Evolutionary conservation across 1,284 basidiomycete species (phyloP), one percentile per base, ranked within the genome.

Genomic region (Ceratobasidium sp.): DNA sequence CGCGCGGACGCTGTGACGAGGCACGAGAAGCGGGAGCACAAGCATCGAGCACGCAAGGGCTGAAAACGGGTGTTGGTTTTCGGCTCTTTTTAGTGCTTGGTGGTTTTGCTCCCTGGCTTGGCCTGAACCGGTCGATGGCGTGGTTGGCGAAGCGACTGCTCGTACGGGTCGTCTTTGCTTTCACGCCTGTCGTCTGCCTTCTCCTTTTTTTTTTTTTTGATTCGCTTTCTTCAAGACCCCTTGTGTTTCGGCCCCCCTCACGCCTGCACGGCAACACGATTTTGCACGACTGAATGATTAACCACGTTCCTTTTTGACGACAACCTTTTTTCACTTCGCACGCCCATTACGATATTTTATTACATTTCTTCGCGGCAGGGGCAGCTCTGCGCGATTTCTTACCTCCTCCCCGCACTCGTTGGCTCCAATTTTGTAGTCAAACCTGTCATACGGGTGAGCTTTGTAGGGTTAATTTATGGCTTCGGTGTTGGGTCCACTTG

Each of bases 341-440:
- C 64, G 2, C 62, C 20, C 57, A 38, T 41, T 27, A 38, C 33
- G 62, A 44, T 65, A 75, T 65, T 44, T 75, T 75, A 75, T 75
- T 7, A 46, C n/a, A 7, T 54, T 75, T 18, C 12, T 65, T 75
- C 71, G 71, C 65, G 6, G 71, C 50, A 65, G 59, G 60, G 71
- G 71, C 62, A 75, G 71, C 71, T 75, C 60, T 75, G 62, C 71
- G 60, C 71, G 71, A 75, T 75, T 75, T 57, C 5, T 75, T 75
- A 75, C 71, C 71, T 75, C 71, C 71, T 75, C 71, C 71, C 71
- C 55, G 71, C 71, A 55, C 71, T 74, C 27, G 59, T 75, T 23
- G 33, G 30, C 20, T 48, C 60, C 38, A 38, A 3, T 33, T 57
- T 46, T 75, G 71, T 75, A 75, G 7, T 54, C 44, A n/a, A 64